Base-by-base conservation (phyloP, 805 yeast genomes). In the Hanseniaspora osmophila region DNA sequence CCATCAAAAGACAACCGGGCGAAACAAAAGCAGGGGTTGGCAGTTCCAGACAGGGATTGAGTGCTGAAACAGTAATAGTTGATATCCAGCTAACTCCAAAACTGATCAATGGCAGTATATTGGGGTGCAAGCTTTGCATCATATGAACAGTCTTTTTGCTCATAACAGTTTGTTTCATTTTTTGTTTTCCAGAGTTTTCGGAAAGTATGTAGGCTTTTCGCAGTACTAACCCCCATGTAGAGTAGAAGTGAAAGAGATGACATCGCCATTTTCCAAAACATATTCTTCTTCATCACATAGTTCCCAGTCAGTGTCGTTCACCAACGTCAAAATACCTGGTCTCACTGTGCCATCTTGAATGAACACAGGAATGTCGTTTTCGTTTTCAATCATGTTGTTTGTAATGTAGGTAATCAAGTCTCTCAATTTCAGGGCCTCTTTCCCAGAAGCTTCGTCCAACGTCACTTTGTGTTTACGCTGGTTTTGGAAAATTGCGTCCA, bases 271-370 rank as follows among this genome's bases (percentile, higher is more conserved):
- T 60, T 84, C 82, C 13, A 92, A 60, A n/a, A 69, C 76, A 56
- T 87, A 87, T 10, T 75, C 81, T 54, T 84, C 87, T 61, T 80
- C 87, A 10, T 86, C 97, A 60, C 87, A 94, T 12, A 90, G 64
- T 57, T 90, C 98, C 97, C 97, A 90, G 64, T 90, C 98, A 0
- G 94, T 78, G 59, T 90, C 97, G 57, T 90, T 90, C 50, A 90
- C 82, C 46, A 90, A 70, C 10, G 92, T 95, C 49, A 90, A 67
- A 41, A 90, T 85, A 2, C 98, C 98, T 0, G 97, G 95, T 43
- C 97, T 76, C 12, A 86, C 78, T 1, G 80, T 74, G 10, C 69
- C 94, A 52, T 84, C 88, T 54, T 84, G 92, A 6, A 88, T 69
- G 56, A 90, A 87, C 11, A 87, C 81, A 3, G 77, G 80, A 29